phyloP scores from a whole-genome alignment of 139 green algal genomes.

The Coelastrella sp. region DNA sequence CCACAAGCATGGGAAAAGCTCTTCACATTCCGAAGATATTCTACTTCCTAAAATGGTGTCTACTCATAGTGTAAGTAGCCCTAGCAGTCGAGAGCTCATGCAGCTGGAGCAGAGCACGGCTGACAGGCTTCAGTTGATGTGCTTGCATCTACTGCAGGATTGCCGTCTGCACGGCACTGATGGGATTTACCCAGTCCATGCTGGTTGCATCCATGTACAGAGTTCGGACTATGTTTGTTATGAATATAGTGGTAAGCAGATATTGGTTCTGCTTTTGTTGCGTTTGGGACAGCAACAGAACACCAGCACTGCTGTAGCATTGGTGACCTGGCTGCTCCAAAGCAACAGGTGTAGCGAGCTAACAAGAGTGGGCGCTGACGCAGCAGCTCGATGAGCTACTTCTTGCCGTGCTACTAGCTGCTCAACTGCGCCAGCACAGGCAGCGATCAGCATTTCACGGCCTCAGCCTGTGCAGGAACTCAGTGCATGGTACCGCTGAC shows the following conservation, averaged over 20 bases:
- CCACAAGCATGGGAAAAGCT: not conserved
- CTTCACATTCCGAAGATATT: constrained; percentile 36
- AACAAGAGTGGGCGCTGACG: too few relatives aligned
- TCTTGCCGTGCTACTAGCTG: too few relatives aligned
- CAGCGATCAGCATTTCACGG: too few relatives aligned
- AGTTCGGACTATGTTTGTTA: constrained; percentile 50
- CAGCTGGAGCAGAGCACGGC: not conserved
- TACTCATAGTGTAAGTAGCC: constrained; percentile 44
- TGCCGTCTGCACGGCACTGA: constrained; percentile 58
- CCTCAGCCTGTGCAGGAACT: too few relatives aligned
- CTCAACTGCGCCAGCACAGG: too few relatives aligned
- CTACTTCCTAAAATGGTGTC: constrained; percentile 42
- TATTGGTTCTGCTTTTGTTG: not conserved
- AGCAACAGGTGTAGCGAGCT: too few relatives aligned
- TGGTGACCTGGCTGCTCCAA: too few relatives aligned
- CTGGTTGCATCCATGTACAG: constrained; percentile 68
- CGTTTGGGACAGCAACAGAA: too few relatives aligned
- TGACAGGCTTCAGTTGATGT: not conserved
- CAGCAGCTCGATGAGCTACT: too few relatives aligned
- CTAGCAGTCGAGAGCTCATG: not conserved
- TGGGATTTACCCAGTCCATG: constrained; percentile 71
- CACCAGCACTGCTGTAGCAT: too few relatives aligned
- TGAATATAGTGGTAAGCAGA: constrained; percentile 55
- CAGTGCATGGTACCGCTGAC: too few relatives aligned
- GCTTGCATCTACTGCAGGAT: constrained; percentile 45